A percentile compares a stretch with the other conserved stretches of the same genome.
Evolutionary conservation across 2,329 filamentous ascomycete genomes (phyloP).

Genomic region (Pestalotiopsis sp.): DNA sequence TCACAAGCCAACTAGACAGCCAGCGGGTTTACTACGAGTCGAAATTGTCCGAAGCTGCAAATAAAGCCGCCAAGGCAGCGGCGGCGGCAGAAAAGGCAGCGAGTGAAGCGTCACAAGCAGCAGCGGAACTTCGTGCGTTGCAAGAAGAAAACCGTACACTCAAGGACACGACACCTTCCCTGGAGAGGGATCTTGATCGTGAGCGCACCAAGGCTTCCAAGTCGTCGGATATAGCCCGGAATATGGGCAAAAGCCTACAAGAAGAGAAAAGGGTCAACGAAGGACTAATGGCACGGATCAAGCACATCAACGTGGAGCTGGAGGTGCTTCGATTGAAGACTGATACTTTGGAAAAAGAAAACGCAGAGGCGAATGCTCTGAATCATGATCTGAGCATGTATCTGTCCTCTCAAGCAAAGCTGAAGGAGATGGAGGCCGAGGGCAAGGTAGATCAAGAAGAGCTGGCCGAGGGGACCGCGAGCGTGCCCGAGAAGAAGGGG

Average conservation of each 20-base stretch:
- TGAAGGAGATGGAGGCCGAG: constrained; percentile 68
- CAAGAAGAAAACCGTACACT: constrained; percentile 55
- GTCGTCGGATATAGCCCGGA: constrained; percentile 74
- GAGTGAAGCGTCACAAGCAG: constrained; percentile 46
- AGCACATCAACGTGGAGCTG: constrained; percentile 67
- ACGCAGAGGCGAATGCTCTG: constrained; percentile 77
- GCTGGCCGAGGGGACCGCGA: constrained; percentile 70
- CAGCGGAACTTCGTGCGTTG: constrained; percentile 51
- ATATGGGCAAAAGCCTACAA: constrained; percentile 71
- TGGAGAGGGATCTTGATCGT: constrained; percentile 74
- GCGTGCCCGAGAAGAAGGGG: constrained; percentile 52
- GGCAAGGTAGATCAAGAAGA: constrained; percentile 66
- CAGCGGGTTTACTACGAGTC: constrained; percentile 95
- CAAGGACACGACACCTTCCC: constrained; percentile 58
- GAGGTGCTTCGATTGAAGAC: constrained; percentile 57
- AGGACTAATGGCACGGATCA: constrained; percentile 79
- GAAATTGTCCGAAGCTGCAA: constrained; percentile 81
- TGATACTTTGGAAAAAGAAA: constrained; percentile 58
- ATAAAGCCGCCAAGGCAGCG: constrained; percentile 79
- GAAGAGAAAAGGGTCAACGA: constrained; percentile 87
- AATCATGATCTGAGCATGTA: constrained; percentile 87
- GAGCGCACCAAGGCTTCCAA: constrained; percentile 69
- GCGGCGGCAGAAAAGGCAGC: constrained; percentile 65
- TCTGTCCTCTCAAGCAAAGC: constrained; percentile 78
- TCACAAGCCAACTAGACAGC: constrained; percentile 89